Evolutionary conservation across 2,329 filamentous ascomycete genomes (phyloP), one percentile per base, ranked within the genome.

Genomic region (Venturia asperata): DNA sequence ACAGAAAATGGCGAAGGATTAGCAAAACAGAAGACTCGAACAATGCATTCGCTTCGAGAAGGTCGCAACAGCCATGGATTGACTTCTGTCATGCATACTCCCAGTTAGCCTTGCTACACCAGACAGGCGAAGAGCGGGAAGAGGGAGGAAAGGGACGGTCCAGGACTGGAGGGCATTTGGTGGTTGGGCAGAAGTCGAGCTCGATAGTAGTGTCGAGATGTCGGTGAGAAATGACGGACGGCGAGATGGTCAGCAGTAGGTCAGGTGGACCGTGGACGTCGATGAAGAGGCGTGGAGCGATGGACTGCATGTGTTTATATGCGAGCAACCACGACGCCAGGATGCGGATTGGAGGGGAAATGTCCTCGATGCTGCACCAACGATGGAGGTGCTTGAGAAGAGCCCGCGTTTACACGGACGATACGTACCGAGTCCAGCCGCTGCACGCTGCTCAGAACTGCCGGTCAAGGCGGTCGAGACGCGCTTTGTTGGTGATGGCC

Each of bases 261-360:
- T 58, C 52, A 58, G 52, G 52, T 37, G 52, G 52, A 37, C 52
- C 30, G 52, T 37, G 52, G 52, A 37, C 52, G 15, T 37, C 15
- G 30, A 30, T 7, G 30, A 10, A 55, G 49, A 34, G 5, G 10
- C 24, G 49, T 17, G 4, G 49, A 30, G 24, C 49, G 49, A 30
- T 55, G 24, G 47, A 52, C 6, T 27, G 49, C 49, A 56, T 41
- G 39, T 10, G 39, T 41, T 11, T 10, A 9, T 37, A 56, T 56
- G 52, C 5, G 11, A 52, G 47, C 11, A 52, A 27, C 47, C 15
- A 45, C n/a, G 11, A 2, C 6, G 24, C 47, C 47, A 27, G 47
- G n/a, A n/a, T 47, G 30, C 17, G 11, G 17, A 47, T 47, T 47
- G 45, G 45, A 24, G 7, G 45, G 17, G 19, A n/a, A 17, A 7